A percentile compares a stretch with the other conserved stretches of the same genome.
Evolutionary conservation across 768 basidiomycete species (phyloP).

Genomic region (Rhodotorula paludigena): DNA sequence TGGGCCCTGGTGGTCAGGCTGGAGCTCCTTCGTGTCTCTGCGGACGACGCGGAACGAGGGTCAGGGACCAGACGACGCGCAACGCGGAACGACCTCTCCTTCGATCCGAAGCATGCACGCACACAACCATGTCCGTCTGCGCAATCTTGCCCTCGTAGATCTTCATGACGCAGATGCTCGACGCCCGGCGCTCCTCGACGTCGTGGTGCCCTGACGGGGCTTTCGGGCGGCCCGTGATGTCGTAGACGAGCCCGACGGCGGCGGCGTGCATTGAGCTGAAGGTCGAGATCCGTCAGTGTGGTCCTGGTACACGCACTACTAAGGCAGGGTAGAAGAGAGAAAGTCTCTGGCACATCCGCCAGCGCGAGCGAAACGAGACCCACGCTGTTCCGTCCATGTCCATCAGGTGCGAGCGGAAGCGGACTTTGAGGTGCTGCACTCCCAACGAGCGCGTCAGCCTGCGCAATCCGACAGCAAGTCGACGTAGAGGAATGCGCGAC

Average conservation of each 20-base stretch:
- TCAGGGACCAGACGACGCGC: background rate
- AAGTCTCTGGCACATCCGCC: background rate
- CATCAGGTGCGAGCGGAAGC: conserved; percentile 21
- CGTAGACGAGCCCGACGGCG: conserved; percentile 26
- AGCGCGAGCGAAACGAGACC: background rate
- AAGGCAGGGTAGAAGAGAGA: background rate
- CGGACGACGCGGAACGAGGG: background rate
- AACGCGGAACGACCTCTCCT: background rate
- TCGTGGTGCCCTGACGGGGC: conserved; percentile 9
- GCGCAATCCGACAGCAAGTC: no score
- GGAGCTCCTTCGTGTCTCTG: conserved; percentile 9
- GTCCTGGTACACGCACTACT: no score
- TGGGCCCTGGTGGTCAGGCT: background rate
- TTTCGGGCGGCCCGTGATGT: conserved; percentile 9
- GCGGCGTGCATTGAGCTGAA: conserved; percentile 18
- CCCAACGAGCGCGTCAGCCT: background rate
- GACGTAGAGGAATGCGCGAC: background rate
- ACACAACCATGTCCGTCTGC: conserved; percentile 31
- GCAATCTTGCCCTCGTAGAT: conserved; percentile 27
- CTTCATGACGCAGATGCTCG: background rate
- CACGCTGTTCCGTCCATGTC: conserved; percentile 33
- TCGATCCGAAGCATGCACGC: no score
- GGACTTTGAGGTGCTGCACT: conserved; percentile 10
- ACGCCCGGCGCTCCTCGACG: background rate
- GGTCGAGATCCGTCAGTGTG: background rate